Percentiles rank a stretch among this genome's conserved stretches.
phyloP scores from a whole-genome alignment of 208 protist species.

The Lotmaria passim region DNA sequence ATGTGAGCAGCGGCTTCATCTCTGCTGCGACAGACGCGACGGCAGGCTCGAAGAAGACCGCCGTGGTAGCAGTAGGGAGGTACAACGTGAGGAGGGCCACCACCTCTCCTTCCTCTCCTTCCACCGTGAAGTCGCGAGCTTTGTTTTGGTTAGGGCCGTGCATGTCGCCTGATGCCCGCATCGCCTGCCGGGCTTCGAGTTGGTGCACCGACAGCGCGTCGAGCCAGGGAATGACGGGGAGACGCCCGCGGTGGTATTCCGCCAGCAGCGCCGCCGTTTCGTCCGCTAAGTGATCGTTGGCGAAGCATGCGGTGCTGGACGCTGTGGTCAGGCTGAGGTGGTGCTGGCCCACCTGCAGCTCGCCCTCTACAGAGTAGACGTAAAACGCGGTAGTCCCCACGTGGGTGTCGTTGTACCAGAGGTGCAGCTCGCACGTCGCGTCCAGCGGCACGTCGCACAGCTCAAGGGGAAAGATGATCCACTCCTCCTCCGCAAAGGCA shows the following conservation, averaged over 20 bases:
- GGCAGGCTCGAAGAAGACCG: constrained; percentile 36
- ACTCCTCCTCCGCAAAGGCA: constrained; percentile 36
- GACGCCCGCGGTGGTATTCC: constrained; percentile 36
- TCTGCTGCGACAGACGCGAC: constrained; percentile 5
- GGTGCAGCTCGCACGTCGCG: constrained; percentile 38
- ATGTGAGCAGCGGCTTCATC: background rate
- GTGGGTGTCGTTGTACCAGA: constrained; percentile 21
- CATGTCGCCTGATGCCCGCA: background rate
- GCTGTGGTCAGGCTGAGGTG: constrained; percentile 34
- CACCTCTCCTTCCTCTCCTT: background rate
- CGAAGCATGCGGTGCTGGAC: too few species aligned
- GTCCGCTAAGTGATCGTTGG: too few species aligned
- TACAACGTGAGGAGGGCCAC: constrained; percentile 34
- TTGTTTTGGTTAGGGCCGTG: background rate
- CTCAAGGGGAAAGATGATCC: constrained; percentile 79
- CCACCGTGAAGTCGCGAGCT: background rate
- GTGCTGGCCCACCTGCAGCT: constrained; percentile 53
- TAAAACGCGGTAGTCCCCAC: constrained; percentile 35
- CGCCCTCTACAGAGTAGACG: constrained; percentile 42
- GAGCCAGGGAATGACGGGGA: constrained; percentile 78
- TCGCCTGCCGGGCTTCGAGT: constrained; percentile 28
- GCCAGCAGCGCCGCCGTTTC: constrained; percentile 19
- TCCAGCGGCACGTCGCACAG: constrained; percentile 88
- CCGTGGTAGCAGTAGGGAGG: constrained; percentile 51
- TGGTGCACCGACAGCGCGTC: constrained; percentile 66